Percentiles rank a stretch among this genome's conserved stretches.
Evolutionary conservation across 2,329 filamentous ascomycete species (phyloP).

Genomic region (Claviceps humidiphila): DNA sequence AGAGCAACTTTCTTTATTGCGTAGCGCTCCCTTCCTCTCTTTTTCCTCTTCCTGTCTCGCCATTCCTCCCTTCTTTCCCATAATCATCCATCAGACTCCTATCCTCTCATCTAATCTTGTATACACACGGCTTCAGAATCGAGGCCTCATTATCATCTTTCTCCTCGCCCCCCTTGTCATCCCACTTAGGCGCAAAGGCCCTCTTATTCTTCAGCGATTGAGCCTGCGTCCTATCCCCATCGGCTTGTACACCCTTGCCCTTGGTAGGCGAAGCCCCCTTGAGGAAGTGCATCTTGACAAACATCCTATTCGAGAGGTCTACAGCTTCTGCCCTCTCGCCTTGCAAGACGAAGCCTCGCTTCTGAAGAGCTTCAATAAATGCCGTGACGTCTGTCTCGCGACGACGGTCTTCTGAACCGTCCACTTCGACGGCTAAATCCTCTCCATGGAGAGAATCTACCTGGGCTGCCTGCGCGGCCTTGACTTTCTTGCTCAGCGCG

Average conservation of each 20-base stretch:
- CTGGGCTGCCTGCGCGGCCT: conserved; percentile 26
- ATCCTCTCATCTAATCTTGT: conserved; percentile 61
- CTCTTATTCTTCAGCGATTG: conserved; percentile 37
- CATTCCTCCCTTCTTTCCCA: neutral
- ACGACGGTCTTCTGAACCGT: conserved; percentile 48
- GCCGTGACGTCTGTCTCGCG: conserved; percentile 75
- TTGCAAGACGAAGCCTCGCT: conserved; percentile 74
- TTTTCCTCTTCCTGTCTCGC: neutral
- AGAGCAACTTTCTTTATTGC: neutral
- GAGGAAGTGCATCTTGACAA: conserved; percentile 90
- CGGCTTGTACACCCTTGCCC: conserved; percentile 54
- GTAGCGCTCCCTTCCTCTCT: neutral
- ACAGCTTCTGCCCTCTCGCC: conserved; percentile 47
- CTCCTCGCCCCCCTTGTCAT: conserved; percentile 39
- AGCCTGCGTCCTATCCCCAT: conserved; percentile 27
- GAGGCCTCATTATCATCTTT: conserved; percentile 49
- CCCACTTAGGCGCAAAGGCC: conserved; percentile 41
- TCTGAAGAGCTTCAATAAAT: conserved; percentile 71
- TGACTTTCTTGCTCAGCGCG: conserved; percentile 29
- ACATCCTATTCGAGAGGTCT: conserved; percentile 92
- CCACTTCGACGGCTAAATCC: conserved; percentile 56
- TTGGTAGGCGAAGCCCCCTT: conserved; percentile 64
- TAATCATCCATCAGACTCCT: neutral
- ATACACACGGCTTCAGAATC: conserved; percentile 86
- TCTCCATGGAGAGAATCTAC: conserved; percentile 36